Percentiles rank a stretch among this genome's conserved stretches.
Evolutionary conservation across 768 basidiomycete species (phyloP).

Genomic region (Calocybe indica): DNA sequence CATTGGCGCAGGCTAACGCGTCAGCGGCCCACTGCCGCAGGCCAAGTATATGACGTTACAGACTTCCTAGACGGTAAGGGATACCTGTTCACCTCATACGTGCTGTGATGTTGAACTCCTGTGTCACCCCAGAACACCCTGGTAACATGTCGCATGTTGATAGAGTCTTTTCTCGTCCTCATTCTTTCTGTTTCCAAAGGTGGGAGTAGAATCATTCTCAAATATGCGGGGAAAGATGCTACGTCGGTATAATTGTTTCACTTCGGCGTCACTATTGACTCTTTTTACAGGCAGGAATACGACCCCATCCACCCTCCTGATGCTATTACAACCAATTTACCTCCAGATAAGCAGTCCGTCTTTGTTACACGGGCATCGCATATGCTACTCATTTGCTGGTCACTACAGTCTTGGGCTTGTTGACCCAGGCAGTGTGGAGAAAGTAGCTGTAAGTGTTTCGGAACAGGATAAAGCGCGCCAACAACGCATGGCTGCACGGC

Average conservation of each 20-base stretch:
- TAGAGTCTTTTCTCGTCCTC: not conserved
- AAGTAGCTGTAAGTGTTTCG: constrained; percentile 57
- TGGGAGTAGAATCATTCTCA: constrained; percentile 76
- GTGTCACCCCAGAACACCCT: constrained; percentile 48
- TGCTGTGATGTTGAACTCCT: not conserved
- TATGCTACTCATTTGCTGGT: constrained; percentile 2
- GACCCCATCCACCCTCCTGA: constrained; percentile 85
- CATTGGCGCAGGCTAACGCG: not conserved
- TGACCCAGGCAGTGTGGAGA: constrained; percentile 60
- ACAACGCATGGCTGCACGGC: constrained; percentile 52
- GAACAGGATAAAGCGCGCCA: constrained; percentile 65
- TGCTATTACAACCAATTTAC: constrained; percentile 67
- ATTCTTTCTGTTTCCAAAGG: constrained; percentile 29
- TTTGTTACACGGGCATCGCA: not conserved
- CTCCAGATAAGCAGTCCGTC: constrained; percentile 73
- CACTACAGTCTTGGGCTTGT: constrained; percentile 55
- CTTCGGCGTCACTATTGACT: not conserved
- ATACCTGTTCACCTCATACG: not conserved
- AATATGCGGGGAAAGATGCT: constrained; percentile 85
- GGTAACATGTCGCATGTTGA: constrained; percentile 24
- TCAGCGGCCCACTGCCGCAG: constrained; percentile 24
- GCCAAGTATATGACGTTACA: constrained; percentile 74
- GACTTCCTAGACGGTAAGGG: constrained; percentile 64
- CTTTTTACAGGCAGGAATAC: constrained; percentile 55
- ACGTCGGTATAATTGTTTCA: constrained; percentile 43